Conservation (phyloP, 202 grass and related monocot species). For the Alloteropsis angusta region DNA sequence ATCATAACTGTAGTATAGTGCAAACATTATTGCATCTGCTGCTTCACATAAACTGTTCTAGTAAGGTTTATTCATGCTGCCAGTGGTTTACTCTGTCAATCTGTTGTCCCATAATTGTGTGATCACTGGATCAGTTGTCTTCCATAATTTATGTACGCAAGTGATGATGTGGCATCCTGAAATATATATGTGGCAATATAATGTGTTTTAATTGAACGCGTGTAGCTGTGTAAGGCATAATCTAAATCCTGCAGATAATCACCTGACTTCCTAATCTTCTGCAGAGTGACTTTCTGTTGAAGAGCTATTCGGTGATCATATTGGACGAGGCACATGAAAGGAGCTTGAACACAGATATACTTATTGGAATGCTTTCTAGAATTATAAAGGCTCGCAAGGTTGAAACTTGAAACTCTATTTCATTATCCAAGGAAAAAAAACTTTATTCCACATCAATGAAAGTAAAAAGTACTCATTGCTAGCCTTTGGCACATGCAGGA, state of each 20-base stretch:
- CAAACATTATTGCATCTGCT: not conserved
- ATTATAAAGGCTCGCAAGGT: slow-evolving; percentile 84
- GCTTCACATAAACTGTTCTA: not conserved
- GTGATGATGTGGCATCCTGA: not conserved
- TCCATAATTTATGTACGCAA: slow-evolving; percentile 1
- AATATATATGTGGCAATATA: not conserved
- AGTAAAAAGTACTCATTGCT: slow-evolving; percentile 15
- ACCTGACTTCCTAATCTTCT: slow-evolving; percentile 23
- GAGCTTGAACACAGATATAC: slow-evolving; percentile 98
- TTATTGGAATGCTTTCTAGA: slow-evolving; percentile 95
- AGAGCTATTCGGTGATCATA: slow-evolving; percentile 78
- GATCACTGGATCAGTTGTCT: not conserved
- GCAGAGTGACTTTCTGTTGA: slow-evolving; percentile 81
- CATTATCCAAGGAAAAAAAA: not conserved
- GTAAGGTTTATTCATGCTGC: not conserved
- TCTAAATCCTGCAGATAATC: slow-evolving; percentile 21
- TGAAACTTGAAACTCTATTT: slow-evolving; percentile 26
- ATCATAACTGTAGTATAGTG: not conserved
- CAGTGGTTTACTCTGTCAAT: not conserved
- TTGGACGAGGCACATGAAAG: slow-evolving; percentile 99
- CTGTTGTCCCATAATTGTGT: not conserved
- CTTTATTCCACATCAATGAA: slow-evolving; percentile 21
- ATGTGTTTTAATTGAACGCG: not conserved
- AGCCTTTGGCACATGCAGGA: slow-evolving; percentile 35
- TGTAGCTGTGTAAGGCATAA: not conserved